A percentile compares a stretch with the other conserved stretches of the same genome.
These are phyloP conservation scores for Dendrostoma leiphaemia DNA, from an alignment of 2,329 filamentous ascomycete species.

Conservation along the genomic window DNA sequence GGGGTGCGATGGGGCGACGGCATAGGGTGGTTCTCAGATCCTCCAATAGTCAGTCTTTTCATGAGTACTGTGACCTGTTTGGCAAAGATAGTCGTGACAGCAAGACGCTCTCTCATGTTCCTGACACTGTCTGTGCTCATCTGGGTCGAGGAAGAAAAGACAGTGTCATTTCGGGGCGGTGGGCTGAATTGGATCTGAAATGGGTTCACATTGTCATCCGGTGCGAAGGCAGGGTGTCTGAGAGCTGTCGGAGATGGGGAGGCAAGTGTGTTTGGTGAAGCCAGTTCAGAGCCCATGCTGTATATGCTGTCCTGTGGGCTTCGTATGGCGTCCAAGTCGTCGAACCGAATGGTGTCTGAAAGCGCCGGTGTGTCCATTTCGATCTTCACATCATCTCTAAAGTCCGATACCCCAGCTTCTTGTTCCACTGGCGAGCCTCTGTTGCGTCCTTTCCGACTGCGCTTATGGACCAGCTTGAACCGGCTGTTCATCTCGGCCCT, in stretches of 20 bases:
- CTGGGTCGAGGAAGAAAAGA: conserved; percentile 37
- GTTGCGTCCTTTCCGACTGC: conserved; percentile 24
- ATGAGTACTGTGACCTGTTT: conserved; percentile 34
- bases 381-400: neutral
- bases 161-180: conserved; percentile 28
- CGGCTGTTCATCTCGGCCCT: conserved; percentile 51
- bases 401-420: conserved; percentile 9
- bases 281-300: conserved; percentile 4
- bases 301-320: conserved; percentile 10
- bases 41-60: conserved; percentile 26
- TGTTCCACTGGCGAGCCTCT: conserved; percentile 9
- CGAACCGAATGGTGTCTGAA: conserved; percentile 8
- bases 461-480: conserved; percentile 40
- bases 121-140: conserved; percentile 35
- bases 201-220: neutral
- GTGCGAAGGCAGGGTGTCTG: conserved; percentile 1
- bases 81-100: conserved; percentile 16
- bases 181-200: conserved; percentile 23
- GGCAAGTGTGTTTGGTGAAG: conserved; percentile 10
- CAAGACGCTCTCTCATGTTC: conserved; percentile 29
- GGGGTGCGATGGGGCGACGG: conserved; percentile 8
- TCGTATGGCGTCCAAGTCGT: conserved; percentile 1
- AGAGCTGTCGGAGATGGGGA: conserved; percentile 8
- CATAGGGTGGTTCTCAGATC: conserved; percentile 6
- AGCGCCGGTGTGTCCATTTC: conserved; percentile 13